Evolutionary conservation across 176 grass and related monocot genomes (phyloP).

Genomic region (Urochloa ruziziensis): DNA sequence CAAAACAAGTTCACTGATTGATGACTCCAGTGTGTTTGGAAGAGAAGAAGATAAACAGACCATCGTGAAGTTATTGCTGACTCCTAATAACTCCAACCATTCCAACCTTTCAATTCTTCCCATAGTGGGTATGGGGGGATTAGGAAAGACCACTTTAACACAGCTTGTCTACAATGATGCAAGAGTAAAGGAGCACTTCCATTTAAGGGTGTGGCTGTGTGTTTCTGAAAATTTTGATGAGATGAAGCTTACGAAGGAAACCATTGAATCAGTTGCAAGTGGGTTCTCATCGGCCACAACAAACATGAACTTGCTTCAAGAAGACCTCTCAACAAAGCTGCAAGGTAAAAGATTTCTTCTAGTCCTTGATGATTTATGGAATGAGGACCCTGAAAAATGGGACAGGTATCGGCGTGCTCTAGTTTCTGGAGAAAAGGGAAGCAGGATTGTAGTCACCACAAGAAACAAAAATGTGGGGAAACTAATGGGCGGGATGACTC

Average conservation of each 20-base stretch:
- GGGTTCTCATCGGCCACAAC: slow-evolving; percentile 33
- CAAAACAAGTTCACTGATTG: slow-evolving; percentile 63
- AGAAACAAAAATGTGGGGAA: slow-evolving; percentile 58
- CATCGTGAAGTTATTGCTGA: slow-evolving; percentile 50
- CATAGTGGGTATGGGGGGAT: slow-evolving; percentile 79
- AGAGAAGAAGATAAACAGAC: slow-evolving; percentile 71
- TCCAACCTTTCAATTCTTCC: slow-evolving; percentile 42
- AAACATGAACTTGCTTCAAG: slow-evolving; percentile 70
- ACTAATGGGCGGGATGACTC: slow-evolving; percentile 40
- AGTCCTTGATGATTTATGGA: slow-evolving; percentile 89
- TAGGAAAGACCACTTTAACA: slow-evolving; percentile 75
- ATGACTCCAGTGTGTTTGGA: slow-evolving; percentile 54
- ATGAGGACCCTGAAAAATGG: slow-evolving; percentile 70
- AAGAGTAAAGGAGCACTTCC: slow-evolving; percentile 64
- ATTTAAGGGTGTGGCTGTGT: slow-evolving; percentile 65
- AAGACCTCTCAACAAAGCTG: slow-evolving; percentile 58
- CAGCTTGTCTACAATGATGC: slow-evolving; percentile 70
- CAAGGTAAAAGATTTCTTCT: slow-evolving; percentile 69
- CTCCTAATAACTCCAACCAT: neutral
- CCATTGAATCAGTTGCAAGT: slow-evolving; percentile 59
- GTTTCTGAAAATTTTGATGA: slow-evolving; percentile 80
- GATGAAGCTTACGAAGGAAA: slow-evolving; percentile 66
- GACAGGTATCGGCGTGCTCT: slow-evolving; percentile 48
- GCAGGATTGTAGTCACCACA: slow-evolving; percentile 72
- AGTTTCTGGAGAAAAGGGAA: slow-evolving; percentile 41